A percentile compares a stretch with the other conserved stretches of the same genome.
Evolutionary conservation across 2,329 filamentous ascomycete species (phyloP).

Genomic region (Tolypocladium guangdongense): DNA sequence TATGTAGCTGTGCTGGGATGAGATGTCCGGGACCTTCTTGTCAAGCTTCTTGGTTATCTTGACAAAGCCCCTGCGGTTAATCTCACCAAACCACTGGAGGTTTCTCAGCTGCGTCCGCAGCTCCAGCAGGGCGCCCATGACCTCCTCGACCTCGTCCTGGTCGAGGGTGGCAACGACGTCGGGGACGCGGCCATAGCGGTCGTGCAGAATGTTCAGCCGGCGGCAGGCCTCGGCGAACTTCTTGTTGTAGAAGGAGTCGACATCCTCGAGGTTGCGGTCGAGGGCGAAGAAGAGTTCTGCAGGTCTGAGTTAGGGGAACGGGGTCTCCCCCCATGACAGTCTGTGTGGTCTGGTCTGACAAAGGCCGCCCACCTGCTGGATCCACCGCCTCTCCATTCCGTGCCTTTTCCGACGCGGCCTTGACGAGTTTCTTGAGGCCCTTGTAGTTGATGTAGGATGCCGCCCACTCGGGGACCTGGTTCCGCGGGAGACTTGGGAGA

Average conservation of each 20-base stretch:
- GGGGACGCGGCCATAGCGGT: conserved; percentile 69
- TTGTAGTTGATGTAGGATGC: conserved; percentile 83
- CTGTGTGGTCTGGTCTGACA: conserved; percentile 7
- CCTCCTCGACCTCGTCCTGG: conserved; percentile 79
- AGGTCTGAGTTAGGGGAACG: conserved; percentile 20
- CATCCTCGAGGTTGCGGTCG: conserved; percentile 93
- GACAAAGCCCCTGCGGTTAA: conserved; percentile 87
- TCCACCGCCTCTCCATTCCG: conserved; percentile 68
- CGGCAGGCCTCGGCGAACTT: conserved; percentile 80
- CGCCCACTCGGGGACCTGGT: conserved; percentile 82
- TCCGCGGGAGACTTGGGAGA: conserved; percentile 52
- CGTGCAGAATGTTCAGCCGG: conserved; percentile 74
- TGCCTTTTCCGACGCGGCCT: conserved; percentile 55
- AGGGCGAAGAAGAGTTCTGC: conserved; percentile 94
- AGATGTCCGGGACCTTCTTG: conserved; percentile 73
- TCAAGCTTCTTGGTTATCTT: conserved; percentile 99
- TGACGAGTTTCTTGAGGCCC: conserved; percentile 89
- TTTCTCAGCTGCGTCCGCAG: conserved; percentile 80
- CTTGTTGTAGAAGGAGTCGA: conserved; percentile 94
- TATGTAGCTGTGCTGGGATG: conserved; percentile 76
- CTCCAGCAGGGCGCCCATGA: conserved; percentile 83
- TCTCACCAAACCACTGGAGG: conserved; percentile 94
- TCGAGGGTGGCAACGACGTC: conserved; percentile 65
- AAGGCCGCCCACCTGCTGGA: conserved; percentile 66
- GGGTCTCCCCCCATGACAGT: conserved; percentile 15